A percentile compares a stretch with the other conserved stretches of the same genome.
phyloP scores from a whole-genome alignment of 495 filamentous ascomycete species.

The Trypethelium eluteriae region DNA sequence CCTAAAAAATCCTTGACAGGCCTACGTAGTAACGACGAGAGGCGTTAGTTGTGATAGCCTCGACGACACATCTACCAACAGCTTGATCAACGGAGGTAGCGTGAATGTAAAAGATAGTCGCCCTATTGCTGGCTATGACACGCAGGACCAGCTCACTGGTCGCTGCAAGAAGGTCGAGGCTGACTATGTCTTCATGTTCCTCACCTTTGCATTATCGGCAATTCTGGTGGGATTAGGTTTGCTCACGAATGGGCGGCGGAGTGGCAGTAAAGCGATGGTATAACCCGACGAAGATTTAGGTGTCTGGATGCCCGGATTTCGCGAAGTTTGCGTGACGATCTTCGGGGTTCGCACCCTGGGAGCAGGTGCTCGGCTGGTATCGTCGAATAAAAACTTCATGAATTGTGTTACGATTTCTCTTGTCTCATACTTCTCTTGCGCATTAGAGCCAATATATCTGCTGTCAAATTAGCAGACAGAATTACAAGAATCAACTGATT shows the following conservation, averaged over 20 bases:
- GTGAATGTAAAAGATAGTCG: neutral
- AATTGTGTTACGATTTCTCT: too few species aligned
- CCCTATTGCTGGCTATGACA: neutral
- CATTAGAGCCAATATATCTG: too few species aligned
- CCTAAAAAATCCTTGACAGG: neutral
- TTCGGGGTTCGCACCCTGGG: too few species aligned
- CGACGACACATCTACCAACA: neutral
- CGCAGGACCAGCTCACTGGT: neutral
- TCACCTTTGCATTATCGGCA: constrained; percentile 14
- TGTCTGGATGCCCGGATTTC: neutral
- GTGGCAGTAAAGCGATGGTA: neutral
- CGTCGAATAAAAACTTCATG: too few species aligned
- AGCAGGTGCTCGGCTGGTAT: neutral
- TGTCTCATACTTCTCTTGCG: too few species aligned
- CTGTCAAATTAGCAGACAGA: too few species aligned
- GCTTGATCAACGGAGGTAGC: constrained; percentile 17
- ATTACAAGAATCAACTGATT: too few species aligned
- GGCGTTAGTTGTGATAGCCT: constrained; percentile 7
- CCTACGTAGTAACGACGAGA: constrained; percentile 12
- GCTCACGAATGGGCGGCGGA: neutral
- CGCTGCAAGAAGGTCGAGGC: constrained; percentile 16
- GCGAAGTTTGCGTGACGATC: too few species aligned
- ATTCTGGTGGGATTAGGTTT: neutral
- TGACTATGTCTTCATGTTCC: constrained; percentile 19
- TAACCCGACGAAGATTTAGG: neutral